Evolutionary conservation across 2,329 filamentous ascomycete species (phyloP).

Genomic region (Fusarium tjaetaba): DNA sequence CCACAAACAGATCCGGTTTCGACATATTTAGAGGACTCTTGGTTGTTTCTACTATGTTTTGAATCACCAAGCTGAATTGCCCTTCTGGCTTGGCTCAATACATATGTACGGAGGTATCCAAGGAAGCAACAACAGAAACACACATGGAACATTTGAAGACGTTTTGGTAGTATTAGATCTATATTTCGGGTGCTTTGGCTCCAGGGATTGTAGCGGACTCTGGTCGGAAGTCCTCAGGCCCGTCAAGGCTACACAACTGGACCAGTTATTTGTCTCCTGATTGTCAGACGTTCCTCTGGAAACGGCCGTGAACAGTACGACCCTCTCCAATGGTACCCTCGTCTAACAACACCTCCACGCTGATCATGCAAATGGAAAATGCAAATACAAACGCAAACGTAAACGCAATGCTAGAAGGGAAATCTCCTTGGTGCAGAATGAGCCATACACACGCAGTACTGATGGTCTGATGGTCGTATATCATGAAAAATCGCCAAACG

Average conservation of each 20-base stretch:
- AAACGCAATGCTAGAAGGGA: slow-evolving; percentile 14
- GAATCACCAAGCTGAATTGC: background rate
- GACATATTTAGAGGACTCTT: background rate
- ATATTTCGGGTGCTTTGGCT: background rate
- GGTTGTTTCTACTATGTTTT: slow-evolving; percentile 13
- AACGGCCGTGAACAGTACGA: background rate
- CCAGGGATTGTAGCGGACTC: background rate
- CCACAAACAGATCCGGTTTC: slow-evolving; percentile 10
- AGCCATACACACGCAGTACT: slow-evolving; percentile 1
- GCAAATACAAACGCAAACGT: background rate
- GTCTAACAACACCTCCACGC: slow-evolving; percentile 16
- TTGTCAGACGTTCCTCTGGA: slow-evolving; percentile 7
- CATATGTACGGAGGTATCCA: background rate
- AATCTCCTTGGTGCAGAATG: slow-evolving; percentile 10
- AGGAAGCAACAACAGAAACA: background rate
- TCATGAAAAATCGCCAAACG: slow-evolving; percentile 31
- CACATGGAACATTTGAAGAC: background rate
- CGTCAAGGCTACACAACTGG: background rate
- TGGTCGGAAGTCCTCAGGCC: background rate
- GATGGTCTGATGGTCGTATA: slow-evolving; percentile 26
- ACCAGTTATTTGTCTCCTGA: slow-evolving; percentile 3
- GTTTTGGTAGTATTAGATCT: slow-evolving; percentile 30
- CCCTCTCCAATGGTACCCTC: background rate
- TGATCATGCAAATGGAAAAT: slow-evolving; percentile 8
- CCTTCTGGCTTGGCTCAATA: slow-evolving; percentile 7